A percentile compares a stretch with the other conserved stretches of the same genome.
These are phyloP conservation scores for Mycena floridula DNA, from an alignment of 768 basidiomycete genomes.

Conservation along the genomic window DNA sequence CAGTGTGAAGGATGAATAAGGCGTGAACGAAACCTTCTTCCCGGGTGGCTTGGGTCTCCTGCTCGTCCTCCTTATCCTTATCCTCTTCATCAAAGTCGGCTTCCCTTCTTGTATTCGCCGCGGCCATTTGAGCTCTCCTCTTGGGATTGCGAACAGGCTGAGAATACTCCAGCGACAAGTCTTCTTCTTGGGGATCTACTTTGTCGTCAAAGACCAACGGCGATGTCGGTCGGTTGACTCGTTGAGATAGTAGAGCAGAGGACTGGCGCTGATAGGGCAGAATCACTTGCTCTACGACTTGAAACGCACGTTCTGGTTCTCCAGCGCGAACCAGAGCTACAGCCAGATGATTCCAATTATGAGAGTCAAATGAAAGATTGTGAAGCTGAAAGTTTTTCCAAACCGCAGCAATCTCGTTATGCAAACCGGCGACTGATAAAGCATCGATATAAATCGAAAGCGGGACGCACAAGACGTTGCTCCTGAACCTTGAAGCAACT, in stretches of 20 bases:
- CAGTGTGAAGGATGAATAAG: constrained; percentile 53
- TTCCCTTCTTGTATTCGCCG: constrained; percentile 4
- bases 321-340: constrained; percentile 75
- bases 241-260: constrained; percentile 12
- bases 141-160: constrained; percentile 1
- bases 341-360: constrained; percentile 88
- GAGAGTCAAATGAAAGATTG: constrained; percentile 77
- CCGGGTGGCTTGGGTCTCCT: constrained; percentile 7
- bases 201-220: constrained; percentile 36
- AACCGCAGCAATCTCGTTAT: constrained; percentile 50
- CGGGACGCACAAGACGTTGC: constrained; percentile 66
- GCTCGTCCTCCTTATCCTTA: constrained; percentile 5
- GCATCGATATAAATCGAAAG: constrained; percentile 80
- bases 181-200: constrained; percentile 1
- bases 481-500: constrained; percentile 15
- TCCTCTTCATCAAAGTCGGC: constrained; percentile 2
- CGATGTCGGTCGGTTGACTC: constrained; percentile 27
- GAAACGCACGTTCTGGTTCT: constrained; percentile 78
- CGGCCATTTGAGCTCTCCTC: constrained; percentile 3
- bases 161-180: not conserved
- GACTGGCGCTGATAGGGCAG: constrained; percentile 44
- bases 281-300: constrained; percentile 73
- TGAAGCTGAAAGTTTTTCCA: constrained; percentile 61
- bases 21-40: constrained; percentile 51
- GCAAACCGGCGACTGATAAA: constrained; percentile 56